Base-by-base conservation (phyloP, 2,329 filamentous ascomycete genomes). In the Lachnum nothofagi region DNA sequence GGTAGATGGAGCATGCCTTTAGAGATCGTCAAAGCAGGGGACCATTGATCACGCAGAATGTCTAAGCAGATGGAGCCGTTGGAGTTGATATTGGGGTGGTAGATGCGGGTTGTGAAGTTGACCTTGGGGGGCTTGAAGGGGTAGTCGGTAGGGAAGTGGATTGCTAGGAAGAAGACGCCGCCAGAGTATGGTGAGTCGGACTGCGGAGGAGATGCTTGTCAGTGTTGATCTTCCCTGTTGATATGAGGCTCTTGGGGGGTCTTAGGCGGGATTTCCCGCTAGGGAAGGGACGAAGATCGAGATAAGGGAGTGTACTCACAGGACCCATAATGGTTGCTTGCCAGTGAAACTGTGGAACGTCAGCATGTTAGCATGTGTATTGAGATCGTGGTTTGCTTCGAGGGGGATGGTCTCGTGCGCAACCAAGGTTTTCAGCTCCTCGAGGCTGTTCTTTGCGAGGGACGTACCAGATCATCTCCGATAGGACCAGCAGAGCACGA, bases 291-390 rank as follows among this genome's bases (percentile, higher is more conserved):
- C 17, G 43, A 42, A 40, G 44, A 44, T 46, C 35, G 50, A 55
- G 57, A 60, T 60, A 65, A 54, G 51, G 17, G 3, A 62, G 44
- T 47, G 53, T 50, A 83, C 88, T 83, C 83, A 95, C 89, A 70
- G 93, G 93, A 73, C 93, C 93, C 93, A 98, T 98, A 71, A 98
- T 98, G 45, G 93, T 98, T 66, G 93, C 93, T 85, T 98, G 93
- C 93, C 93, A 98, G 83, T 97, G 93, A 70, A 98, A 98, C 91
- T 98, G 61, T 53, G 47, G 33, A 52, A 49, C 38, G 40, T 42
- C 22, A 52, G 29, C 24, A 44, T 46, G 61, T 73, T 56, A 73
- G 69, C 52, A 53, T 55, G 52, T 37, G 23, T 14, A 39, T 48
- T 48, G 46, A 33, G 40, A 37, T 29, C 8, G 47, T 39, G 20